phyloP scores from a whole-genome alignment of 768 basidiomycete species.

The Auricularia cornea region DNA sequence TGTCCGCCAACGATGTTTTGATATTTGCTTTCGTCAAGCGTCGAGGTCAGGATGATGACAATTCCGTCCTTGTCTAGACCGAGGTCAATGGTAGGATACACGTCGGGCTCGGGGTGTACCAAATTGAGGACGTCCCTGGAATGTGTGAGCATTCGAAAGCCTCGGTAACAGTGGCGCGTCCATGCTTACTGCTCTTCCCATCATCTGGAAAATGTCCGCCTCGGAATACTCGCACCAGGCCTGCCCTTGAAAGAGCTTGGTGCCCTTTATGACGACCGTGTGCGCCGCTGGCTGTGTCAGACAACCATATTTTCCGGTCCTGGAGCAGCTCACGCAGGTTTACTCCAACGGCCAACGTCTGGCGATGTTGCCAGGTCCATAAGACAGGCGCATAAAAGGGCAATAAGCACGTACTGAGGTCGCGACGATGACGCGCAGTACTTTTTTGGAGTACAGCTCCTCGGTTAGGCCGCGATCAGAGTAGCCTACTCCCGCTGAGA shows the following conservation, averaged over 20 bases:
- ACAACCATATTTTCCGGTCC: too few species aligned
- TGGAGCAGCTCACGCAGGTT: slow-evolving; percentile 90
- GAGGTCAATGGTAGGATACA: not conserved
- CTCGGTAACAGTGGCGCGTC: not conserved
- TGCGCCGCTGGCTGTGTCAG: slow-evolving; percentile 60
- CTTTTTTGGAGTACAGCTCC: slow-evolving; percentile 56
- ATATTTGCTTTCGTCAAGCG: slow-evolving; percentile 64
- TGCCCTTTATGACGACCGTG: slow-evolving; percentile 89
- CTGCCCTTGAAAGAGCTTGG: slow-evolving; percentile 66
- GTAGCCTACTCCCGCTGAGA: slow-evolving; percentile 50
- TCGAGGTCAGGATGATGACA: slow-evolving; percentile 77
- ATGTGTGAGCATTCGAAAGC: not conserved
- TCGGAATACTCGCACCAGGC: slow-evolving; percentile 77
- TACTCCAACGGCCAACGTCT: slow-evolving; percentile 95
- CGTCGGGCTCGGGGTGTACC: slow-evolving; percentile 32
- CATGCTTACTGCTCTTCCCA: slow-evolving; percentile 74
- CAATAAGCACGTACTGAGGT: slow-evolving; percentile 59
- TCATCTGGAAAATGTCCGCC: slow-evolving; percentile 92
- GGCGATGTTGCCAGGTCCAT: too few species aligned
- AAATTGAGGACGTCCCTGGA: slow-evolving; percentile 82
- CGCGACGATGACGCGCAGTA: slow-evolving; percentile 61
- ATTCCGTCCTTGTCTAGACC: slow-evolving; percentile 68
- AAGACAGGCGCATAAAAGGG: too few species aligned
- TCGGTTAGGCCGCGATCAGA: slow-evolving; percentile 72
- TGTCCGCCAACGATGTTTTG: slow-evolving; percentile 56